Evolutionary conservation across 345 rosid genomes (phyloP).

Genomic region (Rhodamnia argentea): DNA sequence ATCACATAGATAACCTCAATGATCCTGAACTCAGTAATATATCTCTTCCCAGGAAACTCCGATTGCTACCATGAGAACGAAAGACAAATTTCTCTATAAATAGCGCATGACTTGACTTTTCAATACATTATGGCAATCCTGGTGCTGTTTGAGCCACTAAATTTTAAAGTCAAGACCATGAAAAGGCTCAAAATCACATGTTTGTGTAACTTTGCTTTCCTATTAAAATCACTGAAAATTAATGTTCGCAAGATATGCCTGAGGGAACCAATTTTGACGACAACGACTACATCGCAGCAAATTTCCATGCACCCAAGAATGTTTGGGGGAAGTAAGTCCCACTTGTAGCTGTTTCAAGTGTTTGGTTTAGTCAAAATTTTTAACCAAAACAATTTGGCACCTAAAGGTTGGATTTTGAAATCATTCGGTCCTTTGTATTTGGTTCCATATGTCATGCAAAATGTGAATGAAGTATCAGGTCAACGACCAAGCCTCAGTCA

Average conservation of each 20-base stretch:
- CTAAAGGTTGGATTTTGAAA: not conserved
- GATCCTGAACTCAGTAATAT: not conserved
- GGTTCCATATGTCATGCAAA: not conserved
- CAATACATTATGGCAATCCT: not conserved
- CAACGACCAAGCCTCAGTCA: not conserved
- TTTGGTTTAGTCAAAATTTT: not conserved
- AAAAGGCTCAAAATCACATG: not conserved
- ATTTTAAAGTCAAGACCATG: not conserved
- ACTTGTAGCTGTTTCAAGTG: not conserved
- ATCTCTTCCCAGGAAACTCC: not conserved
- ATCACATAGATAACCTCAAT: not conserved
- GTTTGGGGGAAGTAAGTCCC: not conserved
- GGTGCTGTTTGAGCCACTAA: not conserved
- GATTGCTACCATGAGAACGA: not conserved
- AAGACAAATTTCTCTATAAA: not conserved
- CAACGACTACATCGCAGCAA: not conserved
- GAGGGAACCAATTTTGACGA: not conserved
- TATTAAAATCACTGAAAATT: not conserved
- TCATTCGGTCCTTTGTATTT: not conserved
- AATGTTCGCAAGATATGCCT: not conserved
- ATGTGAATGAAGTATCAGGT: not conserved
- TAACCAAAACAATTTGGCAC: not conserved
- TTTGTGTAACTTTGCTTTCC: not conserved
- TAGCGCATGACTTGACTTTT: not conserved
- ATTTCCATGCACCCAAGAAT: not conserved